Evolutionary conservation across 2,329 filamentous ascomycete genomes (phyloP).

Genomic region (Exophiala sp.): DNA sequence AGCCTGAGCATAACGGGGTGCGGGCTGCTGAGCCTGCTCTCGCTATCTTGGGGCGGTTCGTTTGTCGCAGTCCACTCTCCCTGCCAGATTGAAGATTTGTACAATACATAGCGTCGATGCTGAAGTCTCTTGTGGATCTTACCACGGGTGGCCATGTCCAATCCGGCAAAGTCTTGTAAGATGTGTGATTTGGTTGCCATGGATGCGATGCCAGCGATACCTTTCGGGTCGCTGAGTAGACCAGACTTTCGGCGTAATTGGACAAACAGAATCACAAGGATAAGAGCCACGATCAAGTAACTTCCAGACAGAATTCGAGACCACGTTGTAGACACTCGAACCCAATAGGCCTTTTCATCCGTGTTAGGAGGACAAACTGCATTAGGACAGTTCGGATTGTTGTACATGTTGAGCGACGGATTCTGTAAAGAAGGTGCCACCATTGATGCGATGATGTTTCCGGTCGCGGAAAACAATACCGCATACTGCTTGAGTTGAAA

Average conservation of each 20-base stretch:
- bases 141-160: conserved; percentile 42
- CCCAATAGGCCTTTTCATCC: conserved; percentile 32
- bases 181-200: conserved; percentile 51
- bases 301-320: conserved; percentile 42
- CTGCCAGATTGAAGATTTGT: conserved; percentile 52
- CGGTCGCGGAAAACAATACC: conserved; percentile 45
- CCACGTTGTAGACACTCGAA: conserved; percentile 44
- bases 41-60: conserved; percentile 29
- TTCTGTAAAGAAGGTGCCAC: conserved; percentile 47
- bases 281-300: conserved; percentile 41
- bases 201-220: conserved; percentile 50
- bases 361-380: neutral
- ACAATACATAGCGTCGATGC: conserved; percentile 46
- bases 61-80: conserved; percentile 43
- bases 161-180: conserved; percentile 45
- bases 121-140: conserved; percentile 47
- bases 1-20: conserved; percentile 46
- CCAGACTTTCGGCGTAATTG: conserved; percentile 48
- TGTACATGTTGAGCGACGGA: conserved; percentile 41
- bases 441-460: conserved; percentile 44
- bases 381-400: conserved; percentile 32
- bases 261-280: conserved; percentile 41
- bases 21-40: conserved; percentile 35
- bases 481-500: conserved; percentile 46
- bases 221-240: conserved; percentile 47